Evolutionary conservation across 768 basidiomycete species (phyloP).

Genomic region (Arthromyces matolae): DNA sequence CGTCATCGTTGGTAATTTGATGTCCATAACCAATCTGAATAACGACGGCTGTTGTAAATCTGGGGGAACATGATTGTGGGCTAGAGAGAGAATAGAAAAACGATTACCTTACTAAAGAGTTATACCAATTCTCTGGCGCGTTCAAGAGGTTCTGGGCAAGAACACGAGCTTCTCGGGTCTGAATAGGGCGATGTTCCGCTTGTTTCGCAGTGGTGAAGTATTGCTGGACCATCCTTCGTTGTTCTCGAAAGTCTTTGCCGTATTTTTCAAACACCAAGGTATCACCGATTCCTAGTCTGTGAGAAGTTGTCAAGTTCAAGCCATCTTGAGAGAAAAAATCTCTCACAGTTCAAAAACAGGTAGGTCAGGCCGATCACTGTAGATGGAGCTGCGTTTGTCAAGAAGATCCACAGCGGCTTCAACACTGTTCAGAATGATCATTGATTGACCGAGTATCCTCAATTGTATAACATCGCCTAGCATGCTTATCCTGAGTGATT

Average conservation of each 20-base stretch:
- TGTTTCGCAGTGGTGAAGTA: conserved; percentile 20
- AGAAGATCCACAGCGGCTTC: conserved; percentile 27
- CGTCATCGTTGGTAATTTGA: conserved; percentile 19
- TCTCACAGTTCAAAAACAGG: conserved; percentile 19
- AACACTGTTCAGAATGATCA: conserved; percentile 22
- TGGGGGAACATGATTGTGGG: conserved; percentile 2
- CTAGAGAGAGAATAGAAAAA: not conserved
- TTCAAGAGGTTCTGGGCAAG: conserved; percentile 28
- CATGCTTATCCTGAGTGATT: not conserved
- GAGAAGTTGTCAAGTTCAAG: not conserved
- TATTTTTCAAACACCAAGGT: conserved; percentile 20
- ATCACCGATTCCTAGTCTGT: conserved; percentile 16
- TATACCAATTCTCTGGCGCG: conserved; percentile 17
- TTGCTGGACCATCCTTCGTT: conserved; percentile 19
- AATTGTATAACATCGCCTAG: conserved; percentile 23
- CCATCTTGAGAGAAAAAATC: not conserved
- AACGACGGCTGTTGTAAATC: conserved; percentile 23
- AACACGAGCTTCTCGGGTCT: conserved; percentile 28
- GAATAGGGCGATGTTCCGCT: conserved; percentile 22
- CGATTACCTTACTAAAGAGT: conserved; percentile 4
- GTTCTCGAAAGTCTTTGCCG: conserved; percentile 20
- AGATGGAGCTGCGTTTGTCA: conserved; percentile 23
- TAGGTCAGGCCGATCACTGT: conserved; percentile 23
- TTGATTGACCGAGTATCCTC: conserved; percentile 22
- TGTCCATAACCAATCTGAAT: conserved; percentile 22